Evolutionary conservation across 306 rosid genomes (phyloP), one percentile per base, ranked within the genome.

Genomic region (Calophaca sinica): DNA sequence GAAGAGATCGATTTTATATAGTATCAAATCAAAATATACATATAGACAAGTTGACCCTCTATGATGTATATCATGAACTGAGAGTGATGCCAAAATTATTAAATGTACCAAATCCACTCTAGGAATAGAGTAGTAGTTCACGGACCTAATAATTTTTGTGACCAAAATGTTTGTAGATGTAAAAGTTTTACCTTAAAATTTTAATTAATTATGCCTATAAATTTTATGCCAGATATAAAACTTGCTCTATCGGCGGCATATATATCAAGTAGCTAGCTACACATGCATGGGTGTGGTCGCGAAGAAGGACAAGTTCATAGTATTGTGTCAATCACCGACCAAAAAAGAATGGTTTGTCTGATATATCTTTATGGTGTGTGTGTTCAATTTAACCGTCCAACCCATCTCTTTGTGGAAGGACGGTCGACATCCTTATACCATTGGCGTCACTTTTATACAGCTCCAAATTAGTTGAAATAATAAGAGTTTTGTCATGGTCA

Each of bases 311-410:
- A 71, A 66, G 76, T 45, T 71, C 59, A 35, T 13, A 57, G 4
- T 20, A 20, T 28, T 62, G 26, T 74, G 62, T 68, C 78, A 78
- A 80, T 82, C 81, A 70, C 89, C 86, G 91, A 83, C 87, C 88
- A 83, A 31, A 53, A 41, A 59, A 36, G 75, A 52, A 14, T 69
- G 0, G 31, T 80, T 74, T 80, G 84, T 80, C 80, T 54, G 13
- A 2, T 53, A 55, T 65, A 33, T 72, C 32, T 49, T 5, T 42
- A 54, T 42, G 2, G 12, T 46, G 32, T 57, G 52, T 74, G 15
- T 9, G 6, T 38, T 28, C 55, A 55, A 11, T 59, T 69, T 51
- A 82, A 63, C 87, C 88, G 87, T 44, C 88, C 85, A 77, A 54
- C 85, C 82, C 76, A 80, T 84, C 70, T 53, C 57, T 55, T 59